Conservation (phyloP, 1,284 basidiomycete species). For the Trichosporon inkin region DNA sequence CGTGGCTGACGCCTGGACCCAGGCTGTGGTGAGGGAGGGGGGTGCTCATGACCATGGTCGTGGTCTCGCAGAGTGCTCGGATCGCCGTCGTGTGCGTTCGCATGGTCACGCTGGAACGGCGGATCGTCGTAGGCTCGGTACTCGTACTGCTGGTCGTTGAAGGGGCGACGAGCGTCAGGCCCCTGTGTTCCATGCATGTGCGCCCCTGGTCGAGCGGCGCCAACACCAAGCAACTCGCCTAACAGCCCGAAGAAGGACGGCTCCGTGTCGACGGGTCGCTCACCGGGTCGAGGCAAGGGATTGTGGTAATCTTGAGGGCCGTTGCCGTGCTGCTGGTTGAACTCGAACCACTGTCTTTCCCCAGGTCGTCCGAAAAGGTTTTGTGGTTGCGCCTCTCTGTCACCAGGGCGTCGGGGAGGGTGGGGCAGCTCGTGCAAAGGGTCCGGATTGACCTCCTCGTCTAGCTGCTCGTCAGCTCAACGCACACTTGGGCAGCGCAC, state of each 20-base stretch:
- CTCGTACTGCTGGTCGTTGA: slow-evolving; percentile 7
- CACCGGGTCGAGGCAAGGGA: slow-evolving; percentile 17
- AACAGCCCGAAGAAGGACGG: background rate
- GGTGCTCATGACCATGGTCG: background rate
- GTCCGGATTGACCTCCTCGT: slow-evolving; percentile 43
- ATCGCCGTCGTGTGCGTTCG: background rate
- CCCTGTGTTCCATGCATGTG: too few relatives aligned
- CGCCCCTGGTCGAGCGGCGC: background rate
- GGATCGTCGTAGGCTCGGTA: background rate
- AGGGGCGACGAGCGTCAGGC: too few relatives aligned
- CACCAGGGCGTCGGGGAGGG: slow-evolving; percentile 22
- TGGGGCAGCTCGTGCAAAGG: slow-evolving; percentile 41
- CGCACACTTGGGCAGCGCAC: slow-evolving; percentile 21
- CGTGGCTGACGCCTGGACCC: background rate
- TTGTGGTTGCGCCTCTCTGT: background rate
- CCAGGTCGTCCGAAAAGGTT: too few relatives aligned
- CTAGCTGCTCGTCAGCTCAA: slow-evolving; percentile 30
- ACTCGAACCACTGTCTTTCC: too few relatives aligned
- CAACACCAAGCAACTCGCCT: background rate
- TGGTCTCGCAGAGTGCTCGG: background rate
- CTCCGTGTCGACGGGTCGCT: slow-evolving; percentile 10
- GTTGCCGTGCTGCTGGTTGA: background rate
- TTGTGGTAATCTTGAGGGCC: slow-evolving; percentile 9
- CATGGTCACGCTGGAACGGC: background rate
- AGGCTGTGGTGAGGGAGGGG: background rate